Percentiles rank a stretch among this genome's conserved stretches.
Conservation (phyloP, 169 alveolate species). For the Cryptosporidium ryanae region DNA sequence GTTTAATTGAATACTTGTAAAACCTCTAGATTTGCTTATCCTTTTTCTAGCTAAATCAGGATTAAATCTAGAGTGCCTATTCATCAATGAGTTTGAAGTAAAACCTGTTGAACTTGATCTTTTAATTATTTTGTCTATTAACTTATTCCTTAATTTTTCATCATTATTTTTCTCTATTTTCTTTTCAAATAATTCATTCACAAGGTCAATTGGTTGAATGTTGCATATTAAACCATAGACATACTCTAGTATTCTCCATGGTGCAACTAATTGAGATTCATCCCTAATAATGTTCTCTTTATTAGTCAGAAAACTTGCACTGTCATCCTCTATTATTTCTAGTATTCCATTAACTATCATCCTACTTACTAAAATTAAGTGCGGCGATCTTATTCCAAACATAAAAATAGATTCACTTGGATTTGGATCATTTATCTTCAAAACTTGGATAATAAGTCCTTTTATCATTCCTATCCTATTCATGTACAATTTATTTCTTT, state of each 20-base stretch:
- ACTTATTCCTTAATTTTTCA: background rate
- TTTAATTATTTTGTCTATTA: constrained; percentile 11
- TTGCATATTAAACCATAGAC: constrained; percentile 53
- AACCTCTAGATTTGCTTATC: constrained; percentile 44
- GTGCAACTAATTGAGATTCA: constrained; percentile 11
- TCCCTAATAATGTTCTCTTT: background rate
- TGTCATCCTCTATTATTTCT: constrained; percentile 47
- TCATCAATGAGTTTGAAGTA: constrained; percentile 50
- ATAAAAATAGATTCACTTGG: constrained; percentile 18
- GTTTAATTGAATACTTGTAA: constrained; percentile 4
- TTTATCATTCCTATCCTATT: constrained; percentile 54
- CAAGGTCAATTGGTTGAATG: constrained; percentile 51
- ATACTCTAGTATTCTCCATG: constrained; percentile 61
- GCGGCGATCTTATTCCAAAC: constrained; percentile 63
- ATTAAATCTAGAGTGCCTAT: constrained; percentile 64
- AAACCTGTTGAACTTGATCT: constrained; percentile 45
- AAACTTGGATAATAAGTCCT: constrained; percentile 46
- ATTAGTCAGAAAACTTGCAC: background rate
- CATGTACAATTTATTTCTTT: constrained; percentile 14
- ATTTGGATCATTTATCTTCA: constrained; percentile 50
- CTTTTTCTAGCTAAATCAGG: constrained; percentile 73
- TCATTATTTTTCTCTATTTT: constrained; percentile 2
- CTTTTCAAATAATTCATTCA: constrained; percentile 30
- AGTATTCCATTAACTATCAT: constrained; percentile 38
- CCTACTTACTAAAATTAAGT: constrained; percentile 37